phyloP scores from a whole-genome alignment of 441 rosid species.

The Aquilaria agallochum region DNA sequence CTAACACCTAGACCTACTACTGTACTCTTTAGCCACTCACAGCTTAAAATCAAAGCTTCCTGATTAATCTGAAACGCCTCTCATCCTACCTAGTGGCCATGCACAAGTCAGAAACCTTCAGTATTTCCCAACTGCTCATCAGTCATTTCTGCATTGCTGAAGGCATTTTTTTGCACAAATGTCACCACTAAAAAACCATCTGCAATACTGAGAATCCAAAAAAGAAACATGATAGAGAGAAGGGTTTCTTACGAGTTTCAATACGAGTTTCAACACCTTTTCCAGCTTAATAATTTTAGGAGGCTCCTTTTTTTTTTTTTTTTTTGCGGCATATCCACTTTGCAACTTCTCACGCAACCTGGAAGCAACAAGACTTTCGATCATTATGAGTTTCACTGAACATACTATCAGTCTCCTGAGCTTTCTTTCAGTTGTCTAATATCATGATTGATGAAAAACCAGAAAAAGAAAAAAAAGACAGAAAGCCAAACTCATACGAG shows the following conservation, averaged over 20 bases:
- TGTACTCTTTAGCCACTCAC: too few relatives aligned
- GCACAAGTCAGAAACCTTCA: background rate
- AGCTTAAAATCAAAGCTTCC: too few relatives aligned
- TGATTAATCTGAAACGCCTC: too few relatives aligned
- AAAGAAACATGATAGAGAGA: background rate
- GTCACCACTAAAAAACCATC: background rate
- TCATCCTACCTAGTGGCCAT: background rate
- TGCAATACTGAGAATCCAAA: background rate
- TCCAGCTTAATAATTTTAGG: constrained; percentile 42
- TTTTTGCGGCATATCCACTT: constrained; percentile 39
- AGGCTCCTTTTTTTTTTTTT: constrained; percentile 10
- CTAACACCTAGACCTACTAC: too few relatives aligned
- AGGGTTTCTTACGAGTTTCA: constrained; percentile 38
- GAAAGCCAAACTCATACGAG: too few relatives aligned
- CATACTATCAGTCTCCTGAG: too few relatives aligned
- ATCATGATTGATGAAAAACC: too few relatives aligned
- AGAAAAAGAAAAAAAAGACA: too few relatives aligned
- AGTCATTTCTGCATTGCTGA: background rate
- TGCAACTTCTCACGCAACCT: background rate
- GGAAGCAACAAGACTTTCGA: too few relatives aligned
- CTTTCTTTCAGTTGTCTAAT: too few relatives aligned
- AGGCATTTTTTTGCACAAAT: background rate
- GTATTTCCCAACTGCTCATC: background rate
- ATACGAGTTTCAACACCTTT: constrained; percentile 60
- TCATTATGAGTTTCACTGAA: too few relatives aligned